Evolutionary conservation across 441 rosid species (phyloP).

Genomic region (Viola pubescens): DNA sequence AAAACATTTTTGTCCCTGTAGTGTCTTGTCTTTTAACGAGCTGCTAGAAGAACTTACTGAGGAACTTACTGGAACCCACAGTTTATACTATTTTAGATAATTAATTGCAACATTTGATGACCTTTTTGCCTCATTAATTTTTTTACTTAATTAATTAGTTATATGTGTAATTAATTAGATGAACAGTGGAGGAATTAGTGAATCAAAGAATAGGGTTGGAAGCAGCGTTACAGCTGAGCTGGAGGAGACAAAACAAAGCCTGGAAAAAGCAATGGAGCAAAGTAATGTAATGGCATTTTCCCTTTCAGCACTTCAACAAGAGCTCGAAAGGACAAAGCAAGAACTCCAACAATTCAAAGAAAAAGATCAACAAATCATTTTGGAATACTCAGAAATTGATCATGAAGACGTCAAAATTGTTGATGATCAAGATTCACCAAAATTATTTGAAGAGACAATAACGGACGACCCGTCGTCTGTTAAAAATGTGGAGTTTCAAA

Average conservation of each 20-base stretch:
- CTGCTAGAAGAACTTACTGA: too few relatives aligned
- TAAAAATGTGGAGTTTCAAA: slow-evolving; percentile 42
- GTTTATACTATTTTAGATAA: too few relatives aligned
- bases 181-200: slow-evolving; percentile 23
- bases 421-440: slow-evolving; percentile 19
- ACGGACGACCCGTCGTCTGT: slow-evolving; percentile 5
- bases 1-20: too few relatives aligned
- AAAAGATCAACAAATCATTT: slow-evolving; percentile 23
- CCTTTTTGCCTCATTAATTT: background rate
- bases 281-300: slow-evolving; percentile 47
- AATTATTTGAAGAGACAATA: slow-evolving; percentile 21
- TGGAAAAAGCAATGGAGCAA: slow-evolving; percentile 47
- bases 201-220: slow-evolving; percentile 18
- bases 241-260: slow-evolving; percentile 50
- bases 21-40: too few relatives aligned
- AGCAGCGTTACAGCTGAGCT: slow-evolving; percentile 44
- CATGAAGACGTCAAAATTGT: slow-evolving; percentile 28
- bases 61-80: too few relatives aligned
- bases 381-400: slow-evolving; percentile 29
- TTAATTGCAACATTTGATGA: background rate
- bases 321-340: slow-evolving; percentile 65
- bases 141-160: background rate
- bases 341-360: slow-evolving; percentile 52
- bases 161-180: slow-evolving; percentile 17
- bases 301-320: slow-evolving; percentile 55